A percentile compares a stretch with the other conserved stretches of the same genome.
phyloP scores from a whole-genome alignment of 202 grass and related monocot genomes.

The Setaria italica region DNA sequence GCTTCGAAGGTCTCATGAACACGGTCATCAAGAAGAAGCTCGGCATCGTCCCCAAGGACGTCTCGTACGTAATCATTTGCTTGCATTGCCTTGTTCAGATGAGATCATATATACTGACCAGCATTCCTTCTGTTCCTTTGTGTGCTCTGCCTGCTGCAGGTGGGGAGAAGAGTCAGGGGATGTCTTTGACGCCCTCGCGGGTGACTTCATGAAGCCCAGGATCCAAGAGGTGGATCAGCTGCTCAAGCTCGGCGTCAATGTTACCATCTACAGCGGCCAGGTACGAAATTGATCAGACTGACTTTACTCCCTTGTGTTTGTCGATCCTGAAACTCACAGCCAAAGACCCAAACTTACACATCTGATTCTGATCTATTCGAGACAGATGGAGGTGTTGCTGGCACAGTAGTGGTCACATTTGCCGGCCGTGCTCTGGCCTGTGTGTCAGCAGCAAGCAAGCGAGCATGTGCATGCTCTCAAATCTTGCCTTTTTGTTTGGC shows the following conservation, averaged over 20 bases:
- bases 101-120: too few species aligned
- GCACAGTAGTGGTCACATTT: too few species aligned
- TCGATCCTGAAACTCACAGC: neutral
- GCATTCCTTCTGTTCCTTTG: too few species aligned
- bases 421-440: too few species aligned
- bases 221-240: conserved; percentile 88
- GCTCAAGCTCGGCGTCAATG: conserved; percentile 67
- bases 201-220: conserved; percentile 92
- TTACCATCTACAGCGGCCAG: conserved; percentile 90
- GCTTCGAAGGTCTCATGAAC: conserved; percentile 61
- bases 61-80: conserved; percentile 39
- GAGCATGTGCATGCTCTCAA: neutral
- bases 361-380: neutral
- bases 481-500: neutral
- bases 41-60: conserved; percentile 68
- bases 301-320: too few species aligned
- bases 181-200: conserved; percentile 57
- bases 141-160: conserved; percentile 35
- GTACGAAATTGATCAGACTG: neutral
- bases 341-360: conserved; percentile 26
- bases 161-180: conserved; percentile 72
- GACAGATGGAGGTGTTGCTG: neutral
- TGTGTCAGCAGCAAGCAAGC: too few species aligned
- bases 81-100: neutral
- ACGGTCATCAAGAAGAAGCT: conserved; percentile 79